A percentile compares a stretch with the other conserved stretches of the same genome.
phyloP scores from a whole-genome alignment of 768 basidiomycete species.

The Strobilomyces dryophilus region DNA sequence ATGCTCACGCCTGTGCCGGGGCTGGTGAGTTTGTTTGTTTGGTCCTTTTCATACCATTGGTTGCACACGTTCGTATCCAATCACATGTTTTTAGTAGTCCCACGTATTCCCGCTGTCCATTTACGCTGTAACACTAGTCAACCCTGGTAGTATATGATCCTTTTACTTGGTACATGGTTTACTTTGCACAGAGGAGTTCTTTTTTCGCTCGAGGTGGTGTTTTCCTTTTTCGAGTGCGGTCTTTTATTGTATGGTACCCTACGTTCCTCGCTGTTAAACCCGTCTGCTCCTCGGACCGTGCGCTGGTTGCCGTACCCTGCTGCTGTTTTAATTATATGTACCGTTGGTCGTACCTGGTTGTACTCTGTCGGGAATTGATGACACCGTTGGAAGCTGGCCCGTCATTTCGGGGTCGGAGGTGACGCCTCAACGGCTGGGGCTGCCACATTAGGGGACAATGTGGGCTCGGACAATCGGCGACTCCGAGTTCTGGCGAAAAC shows the following conservation, averaged over 20 bases:
- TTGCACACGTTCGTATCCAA: constrained; percentile 16
- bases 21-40: constrained; percentile 18
- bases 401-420: no score
- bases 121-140: constrained; percentile 34
- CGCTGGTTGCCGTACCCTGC: constrained; percentile 12
- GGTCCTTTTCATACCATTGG: constrained; percentile 16
- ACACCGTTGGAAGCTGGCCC: no score
- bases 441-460: no score
- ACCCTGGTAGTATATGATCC: constrained; percentile 28
- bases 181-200: no score
- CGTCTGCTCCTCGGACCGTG: constrained; percentile 4
- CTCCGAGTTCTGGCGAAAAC: no score
- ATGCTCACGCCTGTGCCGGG: constrained; percentile 5
- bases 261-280: constrained; percentile 6
- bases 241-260: constrained; percentile 8
- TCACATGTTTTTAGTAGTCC: constrained; percentile 21
- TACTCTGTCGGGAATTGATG: not conserved
- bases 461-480: no score
- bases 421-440: no score
- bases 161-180: constrained; percentile 15
- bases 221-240: constrained; percentile 1
- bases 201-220: not conserved
- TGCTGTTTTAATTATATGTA: constrained; percentile 4
- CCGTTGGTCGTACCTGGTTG: constrained; percentile 1
- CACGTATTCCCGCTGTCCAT: constrained; percentile 29